A percentile compares a stretch with the other conserved stretches of the same genome.
Evolutionary conservation across 2,329 filamentous ascomycete species (phyloP).

Genomic region (Ramularia endophylla): DNA sequence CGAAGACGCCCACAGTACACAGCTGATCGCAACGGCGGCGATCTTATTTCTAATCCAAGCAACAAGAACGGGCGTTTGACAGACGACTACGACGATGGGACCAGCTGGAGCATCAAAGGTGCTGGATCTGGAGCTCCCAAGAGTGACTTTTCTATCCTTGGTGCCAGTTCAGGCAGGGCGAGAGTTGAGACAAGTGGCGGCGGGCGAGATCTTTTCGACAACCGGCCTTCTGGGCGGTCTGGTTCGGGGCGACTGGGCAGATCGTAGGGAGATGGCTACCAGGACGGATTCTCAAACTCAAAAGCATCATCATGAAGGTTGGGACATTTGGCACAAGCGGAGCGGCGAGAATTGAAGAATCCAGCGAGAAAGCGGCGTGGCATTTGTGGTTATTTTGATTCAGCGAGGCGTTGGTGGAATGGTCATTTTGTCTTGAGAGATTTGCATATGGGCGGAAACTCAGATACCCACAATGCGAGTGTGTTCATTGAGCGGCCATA

Average conservation of each 20-base stretch:
- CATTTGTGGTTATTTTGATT: too few relatives aligned
- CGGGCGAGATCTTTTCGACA: slow-evolving; percentile 13
- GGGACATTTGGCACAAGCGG: too few relatives aligned
- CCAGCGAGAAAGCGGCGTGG: too few relatives aligned
- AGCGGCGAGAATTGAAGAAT: too few relatives aligned
- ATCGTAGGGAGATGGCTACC: too few relatives aligned
- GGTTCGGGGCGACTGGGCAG: neutral
- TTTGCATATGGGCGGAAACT: too few relatives aligned
- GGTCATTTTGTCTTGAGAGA: too few relatives aligned
- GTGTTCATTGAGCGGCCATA: too few relatives aligned
- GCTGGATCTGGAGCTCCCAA: slow-evolving; percentile 12
- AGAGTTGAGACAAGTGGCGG: slow-evolving; percentile 1
- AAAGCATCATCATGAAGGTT: too few relatives aligned
- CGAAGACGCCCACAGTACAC: slow-evolving; percentile 5
- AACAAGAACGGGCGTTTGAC: slow-evolving; percentile 11
- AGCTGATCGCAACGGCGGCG: slow-evolving; percentile 17
- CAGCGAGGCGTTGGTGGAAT: too few relatives aligned
- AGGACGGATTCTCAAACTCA: too few relatives aligned
- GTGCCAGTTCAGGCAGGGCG: slow-evolving; percentile 20
- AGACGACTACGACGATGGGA: slow-evolving; percentile 7
- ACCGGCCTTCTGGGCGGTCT: neutral
- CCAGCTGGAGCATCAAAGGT: slow-evolving; percentile 32
- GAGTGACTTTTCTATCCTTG: slow-evolving; percentile 27
- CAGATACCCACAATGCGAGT: too few relatives aligned
- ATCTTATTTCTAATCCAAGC: slow-evolving; percentile 10